These are phyloP conservation scores for Hirsutella rhossiliensis DNA, from an alignment of 2,329 filamentous ascomycete species.

Conservation along the genomic window DNA sequence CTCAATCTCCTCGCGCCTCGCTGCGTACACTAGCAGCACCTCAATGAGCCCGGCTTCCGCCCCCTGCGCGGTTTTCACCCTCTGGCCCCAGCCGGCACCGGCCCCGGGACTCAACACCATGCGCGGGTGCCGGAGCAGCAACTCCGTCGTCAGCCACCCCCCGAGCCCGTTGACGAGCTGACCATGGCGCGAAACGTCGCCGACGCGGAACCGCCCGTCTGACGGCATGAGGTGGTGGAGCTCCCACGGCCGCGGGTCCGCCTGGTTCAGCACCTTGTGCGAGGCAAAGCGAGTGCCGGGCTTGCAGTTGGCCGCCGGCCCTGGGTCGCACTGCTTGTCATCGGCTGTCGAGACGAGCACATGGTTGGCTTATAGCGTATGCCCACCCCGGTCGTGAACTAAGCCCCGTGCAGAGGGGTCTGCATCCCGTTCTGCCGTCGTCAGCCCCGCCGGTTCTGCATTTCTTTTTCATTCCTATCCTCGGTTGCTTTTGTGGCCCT, in stretches of 20 bases:
- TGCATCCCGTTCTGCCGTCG: background rate
- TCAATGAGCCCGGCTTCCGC: conserved; percentile 35
- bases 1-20: conserved; percentile 31
- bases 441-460: background rate
- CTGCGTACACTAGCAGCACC: conserved; percentile 47
- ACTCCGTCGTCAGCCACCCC: conserved; percentile 22
- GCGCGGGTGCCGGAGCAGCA: conserved; percentile 27
- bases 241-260: conserved; percentile 42
- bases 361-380: conserved; percentile 4
- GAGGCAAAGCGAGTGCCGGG: conserved; percentile 7
- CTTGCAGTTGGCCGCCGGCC: conserved; percentile 3
- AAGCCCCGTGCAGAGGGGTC: conserved; percentile 22
- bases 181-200: conserved; percentile 32
- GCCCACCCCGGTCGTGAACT: conserved; percentile 8
- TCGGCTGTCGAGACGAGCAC: conserved; percentile 7
- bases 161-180: conserved; percentile 39
- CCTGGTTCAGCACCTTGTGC: conserved; percentile 45
- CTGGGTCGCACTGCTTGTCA: background rate
- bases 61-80: background rate
- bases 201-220: conserved; percentile 48
- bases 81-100: conserved; percentile 12
- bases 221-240: conserved; percentile 42
- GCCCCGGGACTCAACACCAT: conserved; percentile 10
- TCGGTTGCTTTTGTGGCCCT: background rate
- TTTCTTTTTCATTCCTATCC: background rate